These are phyloP conservation scores for Mycena indigotica DNA, from an alignment of 768 basidiomycete genomes.

Conservation along the genomic window DNA sequence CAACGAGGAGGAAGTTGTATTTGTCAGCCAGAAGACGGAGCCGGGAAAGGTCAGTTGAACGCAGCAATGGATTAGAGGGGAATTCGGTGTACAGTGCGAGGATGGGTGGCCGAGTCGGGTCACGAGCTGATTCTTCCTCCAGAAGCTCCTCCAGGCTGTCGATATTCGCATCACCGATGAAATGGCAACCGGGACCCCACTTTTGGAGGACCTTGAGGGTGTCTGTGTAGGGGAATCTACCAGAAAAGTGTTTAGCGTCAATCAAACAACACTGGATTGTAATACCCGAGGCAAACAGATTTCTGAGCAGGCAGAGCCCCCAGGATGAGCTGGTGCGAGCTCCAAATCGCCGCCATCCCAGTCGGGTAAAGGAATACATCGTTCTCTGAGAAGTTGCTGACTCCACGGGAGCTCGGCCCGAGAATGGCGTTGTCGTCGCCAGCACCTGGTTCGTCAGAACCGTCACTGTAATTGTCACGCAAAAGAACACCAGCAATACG, in stretches of 20 bases:
- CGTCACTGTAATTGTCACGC: slow-evolving; percentile 52
- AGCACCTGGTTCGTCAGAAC: slow-evolving; percentile 36
- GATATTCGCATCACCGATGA: slow-evolving; percentile 82
- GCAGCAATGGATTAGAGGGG: slow-evolving; percentile 91
- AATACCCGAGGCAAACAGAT: slow-evolving; percentile 95
- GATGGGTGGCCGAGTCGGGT: slow-evolving; percentile 58
- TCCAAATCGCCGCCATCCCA: slow-evolving; percentile 96
- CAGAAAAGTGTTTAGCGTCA: too few species aligned
- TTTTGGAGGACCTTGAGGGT: slow-evolving; percentile 93
- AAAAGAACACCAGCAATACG: slow-evolving; percentile 87
- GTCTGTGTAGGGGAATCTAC: slow-evolving; percentile 92
- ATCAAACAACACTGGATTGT: too few species aligned
- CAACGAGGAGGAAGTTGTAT: slow-evolving; percentile 82
- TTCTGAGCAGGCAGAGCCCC: slow-evolving; percentile 61
- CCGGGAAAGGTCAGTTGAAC: slow-evolving; percentile 76
- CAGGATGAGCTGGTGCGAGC: slow-evolving; percentile 73
- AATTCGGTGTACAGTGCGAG: slow-evolving; percentile 90
- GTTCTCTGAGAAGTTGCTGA: slow-evolving; percentile 70
- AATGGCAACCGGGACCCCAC: slow-evolving; percentile 94
- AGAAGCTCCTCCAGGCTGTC: slow-evolving; percentile 70
- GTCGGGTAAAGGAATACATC: slow-evolving; percentile 88
- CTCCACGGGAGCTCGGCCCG: slow-evolving; percentile 70
- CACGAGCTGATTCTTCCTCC: slow-evolving; percentile 39
- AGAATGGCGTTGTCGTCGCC: slow-evolving; percentile 49
- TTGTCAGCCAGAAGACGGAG: slow-evolving; percentile 82